Base-by-base conservation (phyloP, 257 asterid genomes). In the Solanum etuberosum region DNA sequence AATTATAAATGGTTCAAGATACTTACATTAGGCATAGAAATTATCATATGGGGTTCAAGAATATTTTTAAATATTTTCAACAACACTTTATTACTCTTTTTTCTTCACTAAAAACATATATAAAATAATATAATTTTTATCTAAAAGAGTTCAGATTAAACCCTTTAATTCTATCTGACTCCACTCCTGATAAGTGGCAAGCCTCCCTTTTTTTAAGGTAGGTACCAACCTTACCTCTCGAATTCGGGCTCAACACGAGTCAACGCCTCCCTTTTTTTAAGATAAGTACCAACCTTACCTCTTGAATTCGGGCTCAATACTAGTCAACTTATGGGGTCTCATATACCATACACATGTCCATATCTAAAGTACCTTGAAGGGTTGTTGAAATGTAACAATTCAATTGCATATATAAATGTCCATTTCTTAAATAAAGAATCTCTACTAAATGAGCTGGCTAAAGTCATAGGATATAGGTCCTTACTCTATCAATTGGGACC, bases 401-500 rank as follows among this genome's bases (percentile, higher is more conserved):
- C 65, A 46, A 80, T 35, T 80, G 18, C 84, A 46, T 13, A 43
- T 27, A 46, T 54, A 54, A 54, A 80, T 46, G 67, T 20, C 10
- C 40, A 46, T 80, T 80, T 46, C 67, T 80, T 27, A 46, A 43
- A 80, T 46, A 46, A 46, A 11, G 42, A 80, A 46, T 80, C 67
- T 80, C 67, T 80, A 46, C 38, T 42, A 46, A 80, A 80, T 80
- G 40, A 46, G 85, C 29, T 80, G 29, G 29, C 40, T 15, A 46
- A 80, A 46, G 67, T 46, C 65, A 46, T 78, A 15, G 18, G 57
- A 27, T 43, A 34, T 25, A 83, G 87, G 73, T 80, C 90, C 88
- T 86, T 89, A 85, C 71, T 57, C 84, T 78, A 78, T 78, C 40
- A 87, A 86, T 85, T 89, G 85, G 85, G 85, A 77, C 88, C 83